Conservation (phyloP, 345 rosid genomes). For the Syzygium oleosum region DNA sequence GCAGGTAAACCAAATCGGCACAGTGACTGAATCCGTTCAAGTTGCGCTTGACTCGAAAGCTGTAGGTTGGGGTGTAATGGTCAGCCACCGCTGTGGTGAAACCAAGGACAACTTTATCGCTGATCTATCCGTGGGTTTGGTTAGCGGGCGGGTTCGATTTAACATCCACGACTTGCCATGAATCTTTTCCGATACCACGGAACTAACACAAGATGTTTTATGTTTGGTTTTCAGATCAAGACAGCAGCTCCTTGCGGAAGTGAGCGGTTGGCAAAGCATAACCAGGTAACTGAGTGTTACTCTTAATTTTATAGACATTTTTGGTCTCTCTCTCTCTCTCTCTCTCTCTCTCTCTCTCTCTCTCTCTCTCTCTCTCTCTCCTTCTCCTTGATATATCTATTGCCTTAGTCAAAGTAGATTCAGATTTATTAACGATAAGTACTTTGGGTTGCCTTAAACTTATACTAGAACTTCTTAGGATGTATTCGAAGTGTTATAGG, state of each 20-base stretch:
- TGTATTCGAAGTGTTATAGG: background rate
- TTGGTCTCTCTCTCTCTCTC: background rate
- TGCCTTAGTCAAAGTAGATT: background rate
- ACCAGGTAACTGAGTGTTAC: slow-evolving; percentile 49
- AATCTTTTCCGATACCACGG: background rate
- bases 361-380: too few relatives aligned
- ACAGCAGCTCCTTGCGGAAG: slow-evolving; percentile 99
- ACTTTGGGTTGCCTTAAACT: background rate
- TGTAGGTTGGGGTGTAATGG: slow-evolving; percentile 99
- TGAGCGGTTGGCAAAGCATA: slow-evolving; percentile 93
- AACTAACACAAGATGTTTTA: background rate
- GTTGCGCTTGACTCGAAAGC: slow-evolving; percentile 97
- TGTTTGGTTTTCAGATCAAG: slow-evolving; percentile 57
- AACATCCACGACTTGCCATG: background rate
- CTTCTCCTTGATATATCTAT: background rate
- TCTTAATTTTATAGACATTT: background rate
- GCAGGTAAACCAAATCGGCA: slow-evolving; percentile 98
- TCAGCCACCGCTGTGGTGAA: slow-evolving; percentile 97
- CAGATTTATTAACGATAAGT: background rate
- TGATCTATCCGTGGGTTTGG: slow-evolving; percentile 93
- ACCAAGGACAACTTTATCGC: slow-evolving; percentile 97
- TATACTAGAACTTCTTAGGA: background rate
- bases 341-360: too few relatives aligned
- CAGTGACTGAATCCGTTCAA: slow-evolving; percentile 90
- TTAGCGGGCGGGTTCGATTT: slow-evolving; percentile 79